Percentiles rank a stretch among this genome's conserved stretches.
These are phyloP conservation scores for Cornus suecica DNA, from an alignment of 148 eudicot genomes.

Conservation along the genomic window DNA sequence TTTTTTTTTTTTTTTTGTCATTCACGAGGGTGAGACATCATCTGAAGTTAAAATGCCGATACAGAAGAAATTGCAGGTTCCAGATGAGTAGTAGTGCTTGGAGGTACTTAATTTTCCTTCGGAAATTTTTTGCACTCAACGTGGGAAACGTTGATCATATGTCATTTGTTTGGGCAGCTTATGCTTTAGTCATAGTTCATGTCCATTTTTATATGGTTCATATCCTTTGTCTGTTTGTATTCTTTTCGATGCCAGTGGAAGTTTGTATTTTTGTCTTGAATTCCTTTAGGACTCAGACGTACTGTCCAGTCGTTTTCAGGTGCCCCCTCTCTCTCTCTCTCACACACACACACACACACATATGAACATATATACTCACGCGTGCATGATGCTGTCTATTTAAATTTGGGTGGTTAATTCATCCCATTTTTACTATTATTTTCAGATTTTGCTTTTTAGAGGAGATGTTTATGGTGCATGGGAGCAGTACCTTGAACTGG, in stretches of 20 bases:
- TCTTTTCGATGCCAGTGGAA: slow-evolving; percentile 24
- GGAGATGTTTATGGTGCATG: slow-evolving; percentile 40
- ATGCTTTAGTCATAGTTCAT: neutral
- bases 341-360: too few relatives aligned
- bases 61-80: slow-evolving; percentile 20
- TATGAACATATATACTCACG: too few relatives aligned
- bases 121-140: neutral
- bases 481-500: slow-evolving; percentile 41
- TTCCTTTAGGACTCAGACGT: slow-evolving; percentile 37
- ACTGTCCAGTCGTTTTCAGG: slow-evolving; percentile 38
- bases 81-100: slow-evolving; percentile 16
- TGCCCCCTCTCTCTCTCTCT: slow-evolving; percentile 18
- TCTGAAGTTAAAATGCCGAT: slow-evolving; percentile 14
- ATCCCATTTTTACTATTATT: neutral
- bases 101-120: neutral
- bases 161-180: slow-evolving; percentile 17
- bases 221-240: too few relatives aligned
- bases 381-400: neutral
- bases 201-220: neutral
- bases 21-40: slow-evolving; percentile 17
- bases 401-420: neutral
- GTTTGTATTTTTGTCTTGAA: slow-evolving; percentile 39
- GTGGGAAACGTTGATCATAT: neutral
- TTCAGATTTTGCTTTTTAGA: slow-evolving; percentile 15
- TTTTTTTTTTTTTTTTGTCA: slow-evolving; percentile 18